These are phyloP conservation scores for Rutstroemia sp. DNA, from an alignment of 2,329 filamentous ascomycete species.

Conservation along the genomic window DNA sequence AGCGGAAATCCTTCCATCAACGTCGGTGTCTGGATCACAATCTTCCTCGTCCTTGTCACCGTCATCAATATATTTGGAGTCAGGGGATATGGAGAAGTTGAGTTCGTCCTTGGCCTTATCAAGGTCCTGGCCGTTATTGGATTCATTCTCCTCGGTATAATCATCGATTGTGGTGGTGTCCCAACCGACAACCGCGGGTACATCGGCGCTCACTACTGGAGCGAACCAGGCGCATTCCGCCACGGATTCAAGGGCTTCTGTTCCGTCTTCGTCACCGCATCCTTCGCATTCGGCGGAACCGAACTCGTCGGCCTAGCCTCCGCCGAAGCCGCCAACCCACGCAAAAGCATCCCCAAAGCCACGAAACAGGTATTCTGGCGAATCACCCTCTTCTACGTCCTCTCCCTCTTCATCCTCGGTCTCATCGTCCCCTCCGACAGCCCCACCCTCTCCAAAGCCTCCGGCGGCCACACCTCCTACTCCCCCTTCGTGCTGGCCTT, in stretches of 20 bases:
- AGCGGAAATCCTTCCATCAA: conserved; percentile 36
- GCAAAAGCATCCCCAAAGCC: conserved; percentile 75
- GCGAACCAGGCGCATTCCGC: conserved; percentile 72
- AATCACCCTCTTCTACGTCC: conserved; percentile 78
- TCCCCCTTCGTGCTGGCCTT: conserved; percentile 94
- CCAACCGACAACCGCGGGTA: conserved; percentile 51
- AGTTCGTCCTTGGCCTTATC: conserved; percentile 79
- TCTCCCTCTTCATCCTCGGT: conserved; percentile 74
- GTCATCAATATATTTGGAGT: conserved; percentile 83
- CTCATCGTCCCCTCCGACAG: conserved; percentile 73
- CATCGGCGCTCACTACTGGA: conserved; percentile 63
- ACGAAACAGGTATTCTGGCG: conserved; percentile 96
- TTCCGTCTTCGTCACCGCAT: conserved; percentile 63
- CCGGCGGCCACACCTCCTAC: conserved; percentile 60
- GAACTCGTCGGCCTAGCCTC: conserved; percentile 71
- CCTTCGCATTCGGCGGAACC: conserved; percentile 66
- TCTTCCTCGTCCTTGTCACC: conserved; percentile 75
- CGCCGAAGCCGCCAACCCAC: conserved; percentile 68
- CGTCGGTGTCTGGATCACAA: conserved; percentile 69
- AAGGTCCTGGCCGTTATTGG: conserved; percentile 81
- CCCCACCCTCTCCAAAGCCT: conserved; percentile 45
- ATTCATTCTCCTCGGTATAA: conserved; percentile 76
- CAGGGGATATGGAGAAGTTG: conserved; percentile 84
- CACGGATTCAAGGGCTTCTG: conserved; percentile 66
- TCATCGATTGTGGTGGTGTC: conserved; percentile 59